Evolutionary conservation across 2,329 filamentous ascomycete genomes (phyloP).

Genomic region (Ophiostoma quercus): DNA sequence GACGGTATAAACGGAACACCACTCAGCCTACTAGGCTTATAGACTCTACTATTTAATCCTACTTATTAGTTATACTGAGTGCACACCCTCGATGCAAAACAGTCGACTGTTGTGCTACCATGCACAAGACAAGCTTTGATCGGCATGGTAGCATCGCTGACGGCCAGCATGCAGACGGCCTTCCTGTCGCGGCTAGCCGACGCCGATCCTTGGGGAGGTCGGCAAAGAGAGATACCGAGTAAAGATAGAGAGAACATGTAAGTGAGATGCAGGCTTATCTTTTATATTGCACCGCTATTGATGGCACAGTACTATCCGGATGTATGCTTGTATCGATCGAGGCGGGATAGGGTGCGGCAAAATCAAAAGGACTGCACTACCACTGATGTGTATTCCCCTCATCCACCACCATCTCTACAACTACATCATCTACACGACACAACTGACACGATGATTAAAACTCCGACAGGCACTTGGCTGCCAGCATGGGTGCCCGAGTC

Average conservation of each 20-base stretch:
- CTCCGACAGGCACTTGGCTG: constrained; percentile 43
- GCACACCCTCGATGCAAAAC: background rate
- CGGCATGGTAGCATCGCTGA: background rate
- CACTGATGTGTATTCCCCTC: background rate
- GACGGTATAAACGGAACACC: background rate
- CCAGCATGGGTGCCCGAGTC: constrained; percentile 45
- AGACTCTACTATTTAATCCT: background rate
- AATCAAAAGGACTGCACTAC: background rate
- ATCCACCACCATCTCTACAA: background rate
- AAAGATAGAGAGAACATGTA: background rate
- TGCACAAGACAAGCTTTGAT: constrained; percentile 4
- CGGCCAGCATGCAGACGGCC: background rate
- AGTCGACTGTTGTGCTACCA: too few relatives aligned
- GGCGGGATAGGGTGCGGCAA: background rate
- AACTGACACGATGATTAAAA: constrained; percentile 34
- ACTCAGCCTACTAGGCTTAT: background rate
- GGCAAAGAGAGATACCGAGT: background rate
- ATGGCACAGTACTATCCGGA: background rate
- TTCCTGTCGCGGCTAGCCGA: constrained; percentile 9
- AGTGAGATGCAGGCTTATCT: background rate
- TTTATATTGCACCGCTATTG: background rate
- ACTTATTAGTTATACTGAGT: background rate
- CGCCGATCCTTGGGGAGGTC: background rate
- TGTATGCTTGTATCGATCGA: background rate
- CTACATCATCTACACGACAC: background rate